These are phyloP conservation scores for Lactuca sativa DNA, from an alignment of 129 eudicot genomes.

Conservation along the genomic window DNA sequence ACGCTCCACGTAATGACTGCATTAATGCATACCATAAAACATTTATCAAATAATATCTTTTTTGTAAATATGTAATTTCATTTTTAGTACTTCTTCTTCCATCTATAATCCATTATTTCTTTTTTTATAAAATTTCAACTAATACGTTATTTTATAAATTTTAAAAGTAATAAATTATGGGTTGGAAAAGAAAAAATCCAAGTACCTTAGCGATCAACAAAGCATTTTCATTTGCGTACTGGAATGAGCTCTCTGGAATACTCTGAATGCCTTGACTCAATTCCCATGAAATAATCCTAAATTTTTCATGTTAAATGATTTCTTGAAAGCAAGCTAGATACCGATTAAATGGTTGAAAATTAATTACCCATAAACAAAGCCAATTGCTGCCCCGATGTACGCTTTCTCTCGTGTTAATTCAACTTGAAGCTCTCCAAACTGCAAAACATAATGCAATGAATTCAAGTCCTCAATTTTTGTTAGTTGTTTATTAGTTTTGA, in stretches of 20 bases:
- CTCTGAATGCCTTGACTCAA: constrained; percentile 81
- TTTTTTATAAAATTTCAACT: too few relatives aligned
- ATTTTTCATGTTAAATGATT: constrained; percentile 15
- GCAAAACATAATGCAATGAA: constrained; percentile 18
- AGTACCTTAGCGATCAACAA: constrained; percentile 71
- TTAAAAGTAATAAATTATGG: too few relatives aligned
- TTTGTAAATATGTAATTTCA: too few relatives aligned
- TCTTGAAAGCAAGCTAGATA: background rate
- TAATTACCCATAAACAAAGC: constrained; percentile 69
- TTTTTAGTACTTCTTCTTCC: background rate
- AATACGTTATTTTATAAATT: too few relatives aligned
- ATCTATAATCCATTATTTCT: too few relatives aligned
- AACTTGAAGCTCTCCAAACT: constrained; percentile 95
- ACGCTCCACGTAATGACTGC: constrained; percentile 83
- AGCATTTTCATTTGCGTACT: constrained; percentile 88
- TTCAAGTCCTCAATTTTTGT: background rate
- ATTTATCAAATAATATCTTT: background rate
- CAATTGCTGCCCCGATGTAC: constrained; percentile 72
- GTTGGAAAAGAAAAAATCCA: background rate
- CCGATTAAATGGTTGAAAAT: background rate
- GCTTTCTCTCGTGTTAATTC: constrained; percentile 79
- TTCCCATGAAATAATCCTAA: constrained; percentile 77
- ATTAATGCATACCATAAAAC: constrained; percentile 16
- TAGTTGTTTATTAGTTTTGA: background rate
- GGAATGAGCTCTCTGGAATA: constrained; percentile 71